Base-by-base conservation (phyloP, 1,284 basidiomycete species). In the Austroboletus niveus region DNA sequence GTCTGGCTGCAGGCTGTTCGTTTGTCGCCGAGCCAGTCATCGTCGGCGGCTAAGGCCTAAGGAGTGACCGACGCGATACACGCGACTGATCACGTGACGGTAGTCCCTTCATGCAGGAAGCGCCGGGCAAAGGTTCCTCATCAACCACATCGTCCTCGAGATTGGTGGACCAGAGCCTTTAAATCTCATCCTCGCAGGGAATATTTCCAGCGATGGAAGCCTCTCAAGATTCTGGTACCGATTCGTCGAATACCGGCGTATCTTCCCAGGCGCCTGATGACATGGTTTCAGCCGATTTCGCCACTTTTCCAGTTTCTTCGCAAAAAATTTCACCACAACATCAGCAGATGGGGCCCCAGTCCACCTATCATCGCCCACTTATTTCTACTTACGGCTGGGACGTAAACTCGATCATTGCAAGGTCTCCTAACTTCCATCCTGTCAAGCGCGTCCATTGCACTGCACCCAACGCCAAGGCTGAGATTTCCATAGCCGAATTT, bases 311-410 rank as follows among this genome's bases (percentile, higher is more conserved):
- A 22, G 30, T 12, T 15, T 17, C 30, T 35, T 38, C 41, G 35
- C 41, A 36, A 17, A 24, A 15, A 15, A 9, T 9, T 17, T 32
- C 42, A 6, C 32, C 39, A 4, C 35, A 43, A 7, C 10, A 11
- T 11, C 51, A 49, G 24, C 41, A 27, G 4, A 27, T 24, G 5
- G 30, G 41, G 12, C 4, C 35, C 24, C 27, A 39, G 12, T 35
- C 40, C 14, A 5, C 15, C 15, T 24, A 43, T 39, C 45, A 45
- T 39, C 61, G 55, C 10, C 59, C 59, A 11, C 49, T 67, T 44
- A 63, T 80, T 36, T 76, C 80, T 0, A 77, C 81, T 3, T 65
- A 66, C 38, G 77, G 66, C 4, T 89, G 85, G 87, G 72, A 74
- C 2, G 41, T 83, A 2, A 59, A 76, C 0, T 44, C 55, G 7